Evolutionary conservation across 108 stramenopile species (phyloP), one percentile per base, ranked within the genome.

Genomic region (Craspedostauros australis): DNA sequence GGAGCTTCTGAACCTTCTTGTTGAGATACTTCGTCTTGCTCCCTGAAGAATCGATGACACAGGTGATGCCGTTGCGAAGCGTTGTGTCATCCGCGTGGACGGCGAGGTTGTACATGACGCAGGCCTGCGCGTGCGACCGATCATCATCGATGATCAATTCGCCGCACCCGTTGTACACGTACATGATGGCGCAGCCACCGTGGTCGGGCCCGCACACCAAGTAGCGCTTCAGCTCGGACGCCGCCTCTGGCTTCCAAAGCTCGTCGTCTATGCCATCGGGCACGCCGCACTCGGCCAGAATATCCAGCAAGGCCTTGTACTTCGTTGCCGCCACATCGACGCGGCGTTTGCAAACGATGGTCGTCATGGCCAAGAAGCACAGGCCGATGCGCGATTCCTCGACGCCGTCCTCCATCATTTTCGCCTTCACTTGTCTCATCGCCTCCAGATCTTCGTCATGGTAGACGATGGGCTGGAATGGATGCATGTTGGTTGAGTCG

Each of bases 1-100:
- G 40, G n/a, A 42, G 44, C 27, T 52, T 53, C 38, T 72, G 64
- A 6, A 72, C 0, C 16, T 54, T 66, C 34, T 23, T 11, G 39
- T 72, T 64, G 31, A 66, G 65, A 5, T 51, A 50, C 4, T 41
- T 15, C 30, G 36, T 64, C 0, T 11, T 4, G 11, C 6, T 34
- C 5, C 33, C n/a, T 14, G 50, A 46, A 5, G 43, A 32, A 39
- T 72, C 71, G 15, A 72, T 60, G 18, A 64, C 48, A 33, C 65
- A 66, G 5, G 64, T 66, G 14, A 72, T 58, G 9, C 71, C 71
- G 12, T 71, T 12, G 15, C 62, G 57, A 11, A 71, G 57, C n/a
- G 53, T 42, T 29, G 23, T 26, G 1, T 18, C 27, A 58, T 71
- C 69, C 11, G 69, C 59, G 28, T 71, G 69, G 12, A 71, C 36